Evolutionary conservation across 1,284 basidiomycete genomes (phyloP), one percentile per base, ranked within the genome.

Genomic region (Caloboletus inedulis): DNA sequence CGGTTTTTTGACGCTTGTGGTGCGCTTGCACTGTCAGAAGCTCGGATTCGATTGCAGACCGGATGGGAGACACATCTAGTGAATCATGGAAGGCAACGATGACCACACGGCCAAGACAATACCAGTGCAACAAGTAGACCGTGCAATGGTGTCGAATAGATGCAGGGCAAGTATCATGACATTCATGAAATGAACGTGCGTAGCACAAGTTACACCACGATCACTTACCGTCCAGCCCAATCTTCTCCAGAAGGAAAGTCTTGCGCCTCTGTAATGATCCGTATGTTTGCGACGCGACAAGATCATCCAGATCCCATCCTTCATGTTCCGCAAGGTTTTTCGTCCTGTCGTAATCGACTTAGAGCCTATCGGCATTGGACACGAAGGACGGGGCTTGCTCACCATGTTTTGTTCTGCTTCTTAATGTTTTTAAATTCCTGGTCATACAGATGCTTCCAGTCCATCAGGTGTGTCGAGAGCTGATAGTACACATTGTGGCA

Each of bases 261-360:
- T 73, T 72, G 30, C 58, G 56, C 14, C 63, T 62, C 43, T 69
- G 66, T 40, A 80, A 59, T 7, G 62, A 49, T 3, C 64, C 66
- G 57, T 71, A 80, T 5, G 69, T 50, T 6, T 71, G 70, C 4
- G 66, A 64, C 10, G 64, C 60, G 25, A 73, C 36, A 35, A 83
- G 60, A 52, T 76, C 72, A 23, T 55, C 52, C 21, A 64, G 53
- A 4, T 68, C 51, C 73, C 76, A 78, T 10, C 78, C 78, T 53
- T 72, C 61, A 5, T 37, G 35, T 1, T 34, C 23, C 1, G 78
- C 76, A 30, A 75, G 49, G 1, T 2, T 1, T 48, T 60, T 62
- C 14, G 69, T 63, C 49, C 80, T 81, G 45, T 14, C 42, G 39
- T 30, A 27, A 12, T 4, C 29, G 30, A 34, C 19, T 45, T n/a